Evolutionary conservation across 352 stramenopile genomes (phyloP).

Genomic region (Halophytophthora polymorphica): DNA sequence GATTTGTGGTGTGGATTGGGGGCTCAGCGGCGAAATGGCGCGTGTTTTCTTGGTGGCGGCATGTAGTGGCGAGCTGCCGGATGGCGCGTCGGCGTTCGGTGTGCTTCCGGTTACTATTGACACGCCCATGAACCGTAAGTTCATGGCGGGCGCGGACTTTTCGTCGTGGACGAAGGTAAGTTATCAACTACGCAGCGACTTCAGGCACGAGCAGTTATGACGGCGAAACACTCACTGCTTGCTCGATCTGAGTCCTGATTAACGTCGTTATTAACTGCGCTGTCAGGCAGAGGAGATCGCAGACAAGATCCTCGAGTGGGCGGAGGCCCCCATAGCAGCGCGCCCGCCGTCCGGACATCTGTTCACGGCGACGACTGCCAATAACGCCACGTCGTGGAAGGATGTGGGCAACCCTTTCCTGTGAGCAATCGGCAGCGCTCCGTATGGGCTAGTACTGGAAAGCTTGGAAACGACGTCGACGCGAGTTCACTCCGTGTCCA

Average conservation of each 20-base stretch:
- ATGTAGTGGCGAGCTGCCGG: constrained; percentile 50
- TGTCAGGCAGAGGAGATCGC: constrained; percentile 64
- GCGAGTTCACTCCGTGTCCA: too few species aligned
- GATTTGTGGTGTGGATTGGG: too few species aligned
- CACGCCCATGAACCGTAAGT: constrained; percentile 88
- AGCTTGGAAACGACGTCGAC: constrained; percentile 2
- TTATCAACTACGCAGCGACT: background rate
- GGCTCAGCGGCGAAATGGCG: too few species aligned
- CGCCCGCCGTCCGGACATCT: constrained; percentile 68
- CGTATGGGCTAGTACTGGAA: constrained; percentile 24
- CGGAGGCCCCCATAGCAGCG: constrained; percentile 24
- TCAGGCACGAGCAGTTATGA: too few species aligned
- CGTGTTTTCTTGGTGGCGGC: constrained; percentile 1
- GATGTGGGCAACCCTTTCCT: constrained; percentile 76
- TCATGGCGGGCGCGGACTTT: constrained; percentile 83
- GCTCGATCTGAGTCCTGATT: constrained; percentile 3
- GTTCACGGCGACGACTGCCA: constrained; percentile 59
- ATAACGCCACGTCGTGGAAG: constrained; percentile 57
- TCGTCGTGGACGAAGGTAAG: constrained; percentile 76
- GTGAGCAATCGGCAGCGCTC: too few species aligned
- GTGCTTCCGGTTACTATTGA: constrained; percentile 84
- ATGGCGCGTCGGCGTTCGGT: constrained; percentile 48
- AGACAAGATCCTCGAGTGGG: constrained; percentile 76
- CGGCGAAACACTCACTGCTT: too few species aligned
- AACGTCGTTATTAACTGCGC: constrained; percentile 1